Evolutionary conservation across 345 rosid genomes (phyloP).

Genomic region (Draba incana): DNA sequence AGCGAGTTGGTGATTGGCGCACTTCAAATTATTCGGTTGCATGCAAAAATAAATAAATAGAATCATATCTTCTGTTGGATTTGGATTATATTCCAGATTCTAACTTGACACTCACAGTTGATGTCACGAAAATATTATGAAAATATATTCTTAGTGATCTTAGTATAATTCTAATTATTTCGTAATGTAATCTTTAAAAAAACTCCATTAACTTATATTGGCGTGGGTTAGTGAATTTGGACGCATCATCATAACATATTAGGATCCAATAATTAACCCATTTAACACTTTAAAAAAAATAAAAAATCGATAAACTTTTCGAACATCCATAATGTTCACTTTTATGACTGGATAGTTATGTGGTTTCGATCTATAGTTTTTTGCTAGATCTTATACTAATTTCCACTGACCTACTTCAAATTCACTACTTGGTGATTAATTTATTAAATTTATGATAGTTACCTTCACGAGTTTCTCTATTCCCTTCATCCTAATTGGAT

Average conservation of each 20-base stretch:
- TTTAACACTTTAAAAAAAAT: neutral
- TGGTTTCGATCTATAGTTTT: neutral
- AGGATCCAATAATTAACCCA: neutral
- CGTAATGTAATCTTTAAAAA: neutral
- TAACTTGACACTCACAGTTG: constrained; percentile 34
- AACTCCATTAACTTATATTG: neutral
- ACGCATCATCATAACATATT: neutral
- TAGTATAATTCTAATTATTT: neutral
- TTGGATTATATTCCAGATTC: constrained; percentile 41
- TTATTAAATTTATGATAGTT: no score
- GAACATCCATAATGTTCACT: neutral
- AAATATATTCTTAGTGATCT: constrained; percentile 20
- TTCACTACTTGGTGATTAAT: no score
- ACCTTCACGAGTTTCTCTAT: no score
- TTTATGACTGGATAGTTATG: neutral
- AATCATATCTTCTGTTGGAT: constrained; percentile 43
- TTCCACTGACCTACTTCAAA: neutral
- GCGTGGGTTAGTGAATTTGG: neutral
- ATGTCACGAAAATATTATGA: constrained; percentile 36
- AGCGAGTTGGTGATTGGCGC: constrained; percentile 44
- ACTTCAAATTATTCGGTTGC: constrained; percentile 45
- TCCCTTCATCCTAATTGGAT: no score
- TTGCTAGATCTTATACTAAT: neutral
- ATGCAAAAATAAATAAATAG: constrained; percentile 23
- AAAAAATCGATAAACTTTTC: neutral